Base-by-base conservation (phyloP, 1,139 yeast genomes). In the Pichia sp. region DNA sequence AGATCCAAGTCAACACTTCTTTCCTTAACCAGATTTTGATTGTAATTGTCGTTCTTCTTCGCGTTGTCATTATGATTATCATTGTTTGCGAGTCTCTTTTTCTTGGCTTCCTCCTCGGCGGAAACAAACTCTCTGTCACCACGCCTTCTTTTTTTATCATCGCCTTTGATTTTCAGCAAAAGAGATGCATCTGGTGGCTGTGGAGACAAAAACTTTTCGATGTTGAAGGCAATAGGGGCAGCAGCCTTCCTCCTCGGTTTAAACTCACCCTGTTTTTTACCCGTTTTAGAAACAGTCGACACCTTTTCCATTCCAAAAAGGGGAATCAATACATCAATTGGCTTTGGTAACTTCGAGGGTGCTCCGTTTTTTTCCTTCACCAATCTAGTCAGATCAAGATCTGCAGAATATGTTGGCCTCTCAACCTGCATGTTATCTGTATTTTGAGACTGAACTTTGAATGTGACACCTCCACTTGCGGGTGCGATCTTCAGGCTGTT, bases 161-260 rank as follows among this genome's bases (percentile, higher is more conserved):
- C 41, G 3, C 22, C 44, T 26, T 50, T 56, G 30, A 61, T 49
- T 28, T 59, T 61, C 16, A n/a, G 18, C 4, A 46, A 25, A 7
- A 47, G 19, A 1, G 50, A 43, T 6, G 50, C 50, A 2, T 52
- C 51, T 12, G 58, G 60, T 18, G 59, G 57, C 21, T 51, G 55
- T n/a, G 57, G 58, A 12, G 39, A 34, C 44, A 56, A 40, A 31
- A 56, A 56, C 26, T 57, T 52, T 34, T 52, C 52, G 41, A 51
- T 47, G 34, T 58, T 55, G 13, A 53, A 41, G 2, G 37, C 46
- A 25, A 55, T 41, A 7, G 56, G 56, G 9, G 31, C 26, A 8
- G 37, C 25, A 4, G 42, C 37, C 9, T 41, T 47, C 36, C 44
- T 55, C 39, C 44, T 49, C 6, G 44, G 46, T 44, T 51, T 49